These are phyloP conservation scores for Macrophomina tecta DNA, from an alignment of 2,329 filamentous ascomycete genomes.

Conservation along the genomic window DNA sequence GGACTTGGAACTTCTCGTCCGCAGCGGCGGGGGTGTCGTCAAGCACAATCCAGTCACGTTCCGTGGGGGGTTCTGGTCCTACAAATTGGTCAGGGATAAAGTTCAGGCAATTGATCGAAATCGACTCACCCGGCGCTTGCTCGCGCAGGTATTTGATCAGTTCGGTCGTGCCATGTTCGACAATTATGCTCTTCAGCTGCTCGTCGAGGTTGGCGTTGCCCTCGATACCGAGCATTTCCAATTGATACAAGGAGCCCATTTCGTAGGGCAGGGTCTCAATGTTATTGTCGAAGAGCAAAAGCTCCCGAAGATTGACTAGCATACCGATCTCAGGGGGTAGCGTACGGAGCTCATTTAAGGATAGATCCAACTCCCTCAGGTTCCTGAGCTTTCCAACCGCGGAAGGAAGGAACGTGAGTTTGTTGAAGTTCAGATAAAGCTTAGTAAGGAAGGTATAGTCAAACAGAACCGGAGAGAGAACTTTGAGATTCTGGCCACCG, in stretches of 20 bases:
- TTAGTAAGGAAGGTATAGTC: conserved; percentile 86
- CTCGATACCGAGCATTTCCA: conserved; percentile 90
- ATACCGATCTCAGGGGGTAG: conserved; percentile 93
- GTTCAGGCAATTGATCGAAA: conserved; percentile 28
- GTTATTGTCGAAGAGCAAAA: conserved; percentile 89
- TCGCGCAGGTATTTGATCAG: conserved; percentile 85
- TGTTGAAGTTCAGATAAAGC: conserved; percentile 93
- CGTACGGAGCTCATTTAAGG: conserved; percentile 81
- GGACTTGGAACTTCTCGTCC: conserved; percentile 75
- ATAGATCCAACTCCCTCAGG: conserved; percentile 83
- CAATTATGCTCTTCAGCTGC: conserved; percentile 78
- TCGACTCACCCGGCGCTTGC: conserved; percentile 75
- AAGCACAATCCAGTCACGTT: conserved; percentile 80
- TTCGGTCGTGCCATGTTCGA: conserved; percentile 85
- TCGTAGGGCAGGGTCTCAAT: conserved; percentile 83
- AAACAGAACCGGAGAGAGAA: conserved; percentile 80
- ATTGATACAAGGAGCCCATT: conserved; percentile 83
- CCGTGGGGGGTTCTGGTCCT: conserved; percentile 79
- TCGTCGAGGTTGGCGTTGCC: conserved; percentile 84
- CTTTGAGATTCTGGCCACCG: conserved; percentile 91
- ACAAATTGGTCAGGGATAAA: conserved; percentile 13
- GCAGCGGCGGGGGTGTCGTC: conserved; percentile 58
- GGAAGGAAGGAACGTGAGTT: conserved; percentile 78
- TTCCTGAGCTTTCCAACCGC: conserved; percentile 83
- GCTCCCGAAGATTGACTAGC: conserved; percentile 87